A percentile compares a stretch with the other conserved stretches of the same genome.
These are phyloP conservation scores for Kwoniella dejecticola DNA, from an alignment of 768 basidiomycete genomes.

Conservation along the genomic window DNA sequence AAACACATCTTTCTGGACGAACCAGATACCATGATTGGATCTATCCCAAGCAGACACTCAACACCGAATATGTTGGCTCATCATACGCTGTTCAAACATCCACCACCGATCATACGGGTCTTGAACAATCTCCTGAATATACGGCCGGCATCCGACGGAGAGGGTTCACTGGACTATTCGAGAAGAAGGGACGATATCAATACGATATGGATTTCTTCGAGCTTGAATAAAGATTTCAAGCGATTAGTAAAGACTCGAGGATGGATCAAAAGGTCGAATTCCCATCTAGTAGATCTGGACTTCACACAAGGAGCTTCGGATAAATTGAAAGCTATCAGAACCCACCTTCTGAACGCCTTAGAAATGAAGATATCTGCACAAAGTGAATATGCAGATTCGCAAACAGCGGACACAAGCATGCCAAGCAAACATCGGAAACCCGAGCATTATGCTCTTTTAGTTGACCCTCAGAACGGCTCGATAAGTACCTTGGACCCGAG, in stretches of 20 bases:
- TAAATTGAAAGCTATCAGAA: slow-evolving; percentile 6
- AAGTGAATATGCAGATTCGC: background rate
- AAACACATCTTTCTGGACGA: slow-evolving; percentile 23
- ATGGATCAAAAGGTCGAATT: slow-evolving; percentile 12
- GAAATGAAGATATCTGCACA: background rate
- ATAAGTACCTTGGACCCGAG: slow-evolving; percentile 1
- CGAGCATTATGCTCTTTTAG: slow-evolving; percentile 16
- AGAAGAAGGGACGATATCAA: slow-evolving; percentile 9
- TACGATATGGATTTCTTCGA: slow-evolving; percentile 24
- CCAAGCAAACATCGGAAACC: slow-evolving; percentile 13
- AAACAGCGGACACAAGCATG: too few relatives aligned
- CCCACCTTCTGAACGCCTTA: slow-evolving; percentile 6
- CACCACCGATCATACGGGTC: slow-evolving; percentile 16
- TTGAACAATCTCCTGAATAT: slow-evolving; percentile 20
- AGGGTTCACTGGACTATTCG: slow-evolving; percentile 11
- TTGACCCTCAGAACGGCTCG: slow-evolving; percentile 9
- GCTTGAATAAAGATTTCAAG: slow-evolving; percentile 16
- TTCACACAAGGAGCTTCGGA: slow-evolving; percentile 15
- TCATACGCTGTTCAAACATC: slow-evolving; percentile 19
- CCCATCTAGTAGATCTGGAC: slow-evolving; percentile 18
- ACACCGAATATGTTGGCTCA: slow-evolving; percentile 1
- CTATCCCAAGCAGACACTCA: slow-evolving; percentile 15
- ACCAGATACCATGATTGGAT: slow-evolving; percentile 17
- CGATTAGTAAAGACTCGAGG: slow-evolving; percentile 17
- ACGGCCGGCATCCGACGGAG: background rate